A percentile compares a stretch with the other conserved stretches of the same genome.
Conservation (phyloP, 192 early-diverging fungal species). For the Oehlia diaphana region DNA sequence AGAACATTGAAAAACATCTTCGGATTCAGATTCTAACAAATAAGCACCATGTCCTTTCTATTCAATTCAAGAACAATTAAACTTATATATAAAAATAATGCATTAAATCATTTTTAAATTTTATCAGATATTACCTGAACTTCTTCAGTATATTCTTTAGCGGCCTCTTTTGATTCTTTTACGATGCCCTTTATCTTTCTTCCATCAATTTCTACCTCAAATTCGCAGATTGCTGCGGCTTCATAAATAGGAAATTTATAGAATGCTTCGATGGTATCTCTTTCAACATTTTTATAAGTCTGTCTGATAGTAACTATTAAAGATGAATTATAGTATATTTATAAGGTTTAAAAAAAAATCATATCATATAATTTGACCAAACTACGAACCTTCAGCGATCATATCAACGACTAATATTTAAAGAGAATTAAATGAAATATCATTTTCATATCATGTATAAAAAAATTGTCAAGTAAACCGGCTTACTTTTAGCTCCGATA, state of each 20-base stretch:
- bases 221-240: constrained; percentile 19
- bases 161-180: constrained; percentile 10
- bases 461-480: not conserved
- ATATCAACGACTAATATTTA: constrained; percentile 25
- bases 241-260: constrained; percentile 27
- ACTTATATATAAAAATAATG: not conserved
- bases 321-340: not conserved
- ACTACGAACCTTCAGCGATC: constrained; percentile 24
- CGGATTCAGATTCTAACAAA: not conserved
- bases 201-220: constrained; percentile 29
- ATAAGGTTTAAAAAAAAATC: too few relatives aligned
- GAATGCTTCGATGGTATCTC: constrained; percentile 4
- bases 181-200: constrained; percentile 11
- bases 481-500: constrained; percentile 15
- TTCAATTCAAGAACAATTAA: not conserved
- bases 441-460: not conserved
- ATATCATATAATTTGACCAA: too few relatives aligned
- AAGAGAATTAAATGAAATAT: not conserved
- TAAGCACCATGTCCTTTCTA: constrained; percentile 20
- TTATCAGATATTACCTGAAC: not conserved
- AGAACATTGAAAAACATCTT: constrained; percentile 46
- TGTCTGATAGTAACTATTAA: constrained; percentile 8
- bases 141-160: constrained; percentile 7
- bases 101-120: not conserved
- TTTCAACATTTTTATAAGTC: constrained; percentile 23